Evolutionary conservation across 1,284 basidiomycete genomes (phyloP), one percentile per base, ranked within the genome.

Genomic region (Ustilago hordei): DNA sequence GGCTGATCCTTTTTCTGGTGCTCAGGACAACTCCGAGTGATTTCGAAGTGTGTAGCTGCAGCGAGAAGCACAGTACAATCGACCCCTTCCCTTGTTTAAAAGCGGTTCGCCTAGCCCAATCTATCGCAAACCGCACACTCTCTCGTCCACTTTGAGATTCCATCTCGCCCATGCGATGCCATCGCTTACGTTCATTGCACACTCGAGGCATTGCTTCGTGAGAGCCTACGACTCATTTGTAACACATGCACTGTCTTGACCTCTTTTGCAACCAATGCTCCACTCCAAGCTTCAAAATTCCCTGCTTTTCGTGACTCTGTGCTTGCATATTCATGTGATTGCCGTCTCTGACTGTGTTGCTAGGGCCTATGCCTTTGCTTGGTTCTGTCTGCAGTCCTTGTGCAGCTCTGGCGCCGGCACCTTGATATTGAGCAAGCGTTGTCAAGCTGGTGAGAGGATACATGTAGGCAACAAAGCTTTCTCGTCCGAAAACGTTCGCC

Each of bases 401-500:
- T 38, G 36, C 5, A 38, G 36, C 36, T 38, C 36, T 4, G 36
- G 36, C 13, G 13, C 36, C 36, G 2, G 13, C 36, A 38, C 8
- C 36, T 13, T 13, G 23, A 28, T 28, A 28, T 3, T 28, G 23
- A 28, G 23, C 3, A 28, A 0, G 23, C 23, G 23, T 28, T 28
- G 3, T 28, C 23, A 28, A 28, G 23, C 2, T 28, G 23, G 23
- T 28, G 3, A 3, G 36, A 64, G 2, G 47, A n/a, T 53, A 41
- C 23, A 67, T 60, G 19, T 41, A 54, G 31, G 58, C 58, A 72
- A 57, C 12, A 3, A 3, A 17, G 12, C n/a, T 64, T 60, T 70
- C 58, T 67, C 73, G 60, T 55, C 64, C 67, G 73, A 75, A 75
- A 75, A 75, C 53, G 60, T 54, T 74, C 41, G 73, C 68, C 57